Conservation (phyloP, 331 rosid genomes). For the Cydonia oblonga region DNA sequence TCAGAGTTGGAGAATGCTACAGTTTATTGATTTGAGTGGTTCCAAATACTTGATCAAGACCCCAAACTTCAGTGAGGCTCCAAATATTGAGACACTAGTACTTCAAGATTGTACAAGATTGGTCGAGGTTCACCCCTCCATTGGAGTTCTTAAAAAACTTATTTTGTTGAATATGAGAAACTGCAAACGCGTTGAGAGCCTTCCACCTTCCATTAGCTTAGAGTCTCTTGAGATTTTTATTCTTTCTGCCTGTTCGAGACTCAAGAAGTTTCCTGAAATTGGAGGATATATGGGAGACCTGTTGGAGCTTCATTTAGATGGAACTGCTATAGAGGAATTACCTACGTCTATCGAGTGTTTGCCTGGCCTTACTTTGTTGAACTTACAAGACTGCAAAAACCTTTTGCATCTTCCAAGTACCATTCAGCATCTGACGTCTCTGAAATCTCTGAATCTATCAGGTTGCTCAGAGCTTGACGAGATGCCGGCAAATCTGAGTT, state of each 20-base stretch:
- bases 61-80: not conserved
- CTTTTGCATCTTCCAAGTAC: not conserved
- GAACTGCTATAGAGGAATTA: not conserved
- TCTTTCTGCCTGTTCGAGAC: not conserved
- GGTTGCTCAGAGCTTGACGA: slow-evolving; percentile 5
- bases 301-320: not conserved
- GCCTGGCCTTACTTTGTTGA: not conserved
- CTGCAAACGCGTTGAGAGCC: not conserved
- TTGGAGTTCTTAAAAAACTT: not conserved
- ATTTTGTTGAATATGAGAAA: not conserved
- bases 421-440: not conserved
- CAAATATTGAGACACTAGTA: not conserved
- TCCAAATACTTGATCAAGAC: not conserved
- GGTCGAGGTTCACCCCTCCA: not conserved
- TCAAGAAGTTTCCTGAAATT: not conserved
- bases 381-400: not conserved
- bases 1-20: not conserved
- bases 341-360: not conserved
- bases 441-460: not conserved
- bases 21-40: not conserved
- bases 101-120: not conserved
- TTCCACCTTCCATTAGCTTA: not conserved
- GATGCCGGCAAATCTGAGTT: not conserved
- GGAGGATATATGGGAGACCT: not conserved
- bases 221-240: not conserved